phyloP scores from a whole-genome alignment of 129 eudicot genomes.

The Glebionis coronaria region DNA sequence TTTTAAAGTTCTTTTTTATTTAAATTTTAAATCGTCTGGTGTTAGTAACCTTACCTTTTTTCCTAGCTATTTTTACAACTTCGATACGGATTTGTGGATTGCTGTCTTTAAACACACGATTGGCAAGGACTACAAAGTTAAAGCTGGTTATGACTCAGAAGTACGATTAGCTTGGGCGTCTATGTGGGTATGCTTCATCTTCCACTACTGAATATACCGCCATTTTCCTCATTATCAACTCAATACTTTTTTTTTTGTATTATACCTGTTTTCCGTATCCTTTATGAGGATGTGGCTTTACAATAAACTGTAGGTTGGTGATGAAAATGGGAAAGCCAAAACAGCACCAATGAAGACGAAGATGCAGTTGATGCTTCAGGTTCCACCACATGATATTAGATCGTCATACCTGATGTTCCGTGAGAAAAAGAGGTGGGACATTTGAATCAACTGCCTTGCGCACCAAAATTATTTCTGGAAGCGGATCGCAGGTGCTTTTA shows the following conservation, averaged over 20 bases:
- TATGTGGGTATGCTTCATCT: conserved; percentile 66
- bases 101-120: conserved; percentile 76
- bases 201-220: no score
- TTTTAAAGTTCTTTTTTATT: background rate
- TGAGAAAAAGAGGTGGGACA: conserved; percentile 96
- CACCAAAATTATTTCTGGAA: background rate
- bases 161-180: conserved; percentile 94
- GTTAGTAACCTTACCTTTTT: conserved; percentile 10
- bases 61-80: conserved; percentile 71
- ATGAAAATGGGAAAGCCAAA: conserved; percentile 80
- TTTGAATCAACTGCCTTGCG: conserved; percentile 26
- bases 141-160: conserved; percentile 94
- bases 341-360: conserved; percentile 89
- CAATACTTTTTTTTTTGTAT: background rate
- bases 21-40: conserved; percentile 9
- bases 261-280: background rate
- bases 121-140: conserved; percentile 82
- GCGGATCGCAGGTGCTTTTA: no score
- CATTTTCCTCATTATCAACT: background rate
- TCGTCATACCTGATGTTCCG: conserved; percentile 81
- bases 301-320: conserved; percentile 60
- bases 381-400: conserved; percentile 73
- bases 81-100: conserved; percentile 79
- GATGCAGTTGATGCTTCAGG: conserved; percentile 91
- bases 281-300: background rate